A percentile compares a stretch with the other conserved stretches of the same genome.
These are phyloP conservation scores for Cladosporium sphaerospermum DNA, from an alignment of 2,329 filamentous ascomycete species.

Conservation along the genomic window DNA sequence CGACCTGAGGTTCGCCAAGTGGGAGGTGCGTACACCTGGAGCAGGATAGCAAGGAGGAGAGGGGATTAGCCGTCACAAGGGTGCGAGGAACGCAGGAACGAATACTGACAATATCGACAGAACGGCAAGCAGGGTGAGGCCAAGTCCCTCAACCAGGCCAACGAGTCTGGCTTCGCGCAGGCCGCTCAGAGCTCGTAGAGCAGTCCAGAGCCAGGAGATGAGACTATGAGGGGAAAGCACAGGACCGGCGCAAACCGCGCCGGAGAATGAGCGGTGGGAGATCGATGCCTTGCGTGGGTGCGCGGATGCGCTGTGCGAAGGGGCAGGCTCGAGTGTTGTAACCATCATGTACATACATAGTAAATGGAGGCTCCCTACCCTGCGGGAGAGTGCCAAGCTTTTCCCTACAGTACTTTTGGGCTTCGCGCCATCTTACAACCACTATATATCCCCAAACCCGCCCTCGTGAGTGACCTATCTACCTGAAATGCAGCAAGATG, in stretches of 20 bases:
- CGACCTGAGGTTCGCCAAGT: slow-evolving; percentile 88
- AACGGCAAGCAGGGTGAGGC: slow-evolving; percentile 91
- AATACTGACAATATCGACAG: slow-evolving; percentile 43
- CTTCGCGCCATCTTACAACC: slow-evolving; percentile 2
- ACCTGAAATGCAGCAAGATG: slow-evolving; percentile 9
- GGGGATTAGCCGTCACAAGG: neutral
- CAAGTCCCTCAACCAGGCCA: slow-evolving; percentile 61
- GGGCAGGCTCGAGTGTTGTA: slow-evolving; percentile 17
- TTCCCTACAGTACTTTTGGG: slow-evolving; percentile 8
- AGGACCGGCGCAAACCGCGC: slow-evolving; percentile 4
- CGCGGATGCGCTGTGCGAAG: slow-evolving; percentile 7
- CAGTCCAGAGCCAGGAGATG: slow-evolving; percentile 13
- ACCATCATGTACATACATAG: slow-evolving; percentile 21
- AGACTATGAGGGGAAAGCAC: slow-evolving; percentile 6
- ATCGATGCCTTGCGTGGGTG: slow-evolving; percentile 2
- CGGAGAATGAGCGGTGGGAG: neutral
- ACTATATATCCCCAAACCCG: neutral
- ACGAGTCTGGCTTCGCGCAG: slow-evolving; percentile 44
- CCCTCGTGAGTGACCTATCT: neutral
- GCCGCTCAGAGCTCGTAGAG: slow-evolving; percentile 28
- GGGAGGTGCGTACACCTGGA: slow-evolving; percentile 66
- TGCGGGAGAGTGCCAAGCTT: slow-evolving; percentile 14
- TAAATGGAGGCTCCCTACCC: slow-evolving; percentile 10
- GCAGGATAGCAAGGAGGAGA: slow-evolving; percentile 3
- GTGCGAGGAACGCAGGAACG: neutral